Evolutionary conservation across 2,329 filamentous ascomycete genomes (phyloP).

Genomic region (Aspergillus ochraceoroseus): DNA sequence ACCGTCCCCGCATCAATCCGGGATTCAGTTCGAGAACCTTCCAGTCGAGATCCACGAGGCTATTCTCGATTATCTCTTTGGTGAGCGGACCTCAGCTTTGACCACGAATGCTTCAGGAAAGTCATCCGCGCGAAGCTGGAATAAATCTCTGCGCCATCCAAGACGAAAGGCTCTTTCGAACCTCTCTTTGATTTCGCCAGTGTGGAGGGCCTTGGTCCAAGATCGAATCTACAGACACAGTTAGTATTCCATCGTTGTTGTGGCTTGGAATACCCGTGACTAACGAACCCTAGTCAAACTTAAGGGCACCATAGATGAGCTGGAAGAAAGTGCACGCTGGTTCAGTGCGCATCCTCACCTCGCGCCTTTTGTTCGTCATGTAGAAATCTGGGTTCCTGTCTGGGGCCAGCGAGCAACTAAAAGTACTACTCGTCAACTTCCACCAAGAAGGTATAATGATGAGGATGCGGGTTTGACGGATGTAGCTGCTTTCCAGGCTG

Average conservation of each 20-base stretch:
- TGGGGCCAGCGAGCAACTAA: slow-evolving; percentile 54
- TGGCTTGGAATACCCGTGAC: slow-evolving; percentile 4
- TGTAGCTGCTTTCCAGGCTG: slow-evolving; percentile 23
- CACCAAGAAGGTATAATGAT: slow-evolving; percentile 23
- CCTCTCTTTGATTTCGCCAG: slow-evolving; percentile 53
- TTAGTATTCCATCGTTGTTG: slow-evolving; percentile 23
- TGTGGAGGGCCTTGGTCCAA: slow-evolving; percentile 66
- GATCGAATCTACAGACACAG: slow-evolving; percentile 66
- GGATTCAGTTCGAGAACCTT: slow-evolving; percentile 42
- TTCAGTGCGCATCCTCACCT: slow-evolving; percentile 58
- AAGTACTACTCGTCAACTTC: slow-evolving; percentile 39
- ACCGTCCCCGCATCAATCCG: slow-evolving; percentile 15
- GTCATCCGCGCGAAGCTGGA: slow-evolving; percentile 54
- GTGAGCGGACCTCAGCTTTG: slow-evolving; percentile 59
- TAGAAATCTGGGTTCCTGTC: slow-evolving; percentile 74
- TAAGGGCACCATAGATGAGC: slow-evolving; percentile 62
- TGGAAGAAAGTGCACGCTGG: slow-evolving; percentile 57
- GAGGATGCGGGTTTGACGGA: slow-evolving; percentile 24
- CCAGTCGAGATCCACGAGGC: slow-evolving; percentile 68
- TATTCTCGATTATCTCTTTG: slow-evolving; percentile 67
- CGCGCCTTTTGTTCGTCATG: slow-evolving; percentile 61
- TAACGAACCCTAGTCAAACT: slow-evolving; percentile 55
- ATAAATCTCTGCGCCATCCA: slow-evolving; percentile 61
- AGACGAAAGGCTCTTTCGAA: slow-evolving; percentile 63
- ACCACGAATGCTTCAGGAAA: slow-evolving; percentile 54